A percentile compares a stretch with the other conserved stretches of the same genome.
phyloP scores from a whole-genome alignment of 257 asterid species.

The Solanum paucissectum region DNA sequence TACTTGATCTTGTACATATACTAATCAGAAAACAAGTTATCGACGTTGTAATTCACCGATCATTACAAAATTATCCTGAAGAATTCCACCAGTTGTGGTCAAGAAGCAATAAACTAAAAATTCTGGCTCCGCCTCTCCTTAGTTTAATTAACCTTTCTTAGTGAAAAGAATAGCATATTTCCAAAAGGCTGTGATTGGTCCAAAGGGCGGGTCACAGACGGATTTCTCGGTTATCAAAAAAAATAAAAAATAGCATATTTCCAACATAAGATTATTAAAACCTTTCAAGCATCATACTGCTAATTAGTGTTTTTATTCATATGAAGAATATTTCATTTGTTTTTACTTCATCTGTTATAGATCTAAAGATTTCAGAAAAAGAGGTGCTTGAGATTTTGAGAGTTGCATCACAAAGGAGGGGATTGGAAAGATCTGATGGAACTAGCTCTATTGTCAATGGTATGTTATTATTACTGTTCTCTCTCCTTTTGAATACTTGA shows the following conservation, averaged over 20 bases:
- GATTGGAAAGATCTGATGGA: conserved; percentile 27
- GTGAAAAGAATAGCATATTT: not conserved
- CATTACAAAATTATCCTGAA: not conserved
- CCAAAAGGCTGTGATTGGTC: not conserved
- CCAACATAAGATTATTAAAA: not conserved
- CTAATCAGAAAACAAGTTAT: not conserved
- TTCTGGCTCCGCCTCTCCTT: not conserved
- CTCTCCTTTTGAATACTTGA: not conserved
- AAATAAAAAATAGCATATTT: not conserved
- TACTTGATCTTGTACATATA: not conserved
- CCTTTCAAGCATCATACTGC: not conserved
- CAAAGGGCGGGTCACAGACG: too few relatives aligned
- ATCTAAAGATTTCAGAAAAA: conserved; percentile 55
- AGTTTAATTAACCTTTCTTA: not conserved
- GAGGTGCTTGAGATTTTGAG: conserved; percentile 55
- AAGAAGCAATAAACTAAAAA: not conserved
- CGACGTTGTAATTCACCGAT: not conserved
- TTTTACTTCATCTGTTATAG: conserved; percentile 12
- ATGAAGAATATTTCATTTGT: not conserved
- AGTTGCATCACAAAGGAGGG: conserved; percentile 45
- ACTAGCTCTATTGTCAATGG: conserved; percentile 49
- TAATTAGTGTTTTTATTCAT: not conserved
- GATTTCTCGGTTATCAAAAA: too few relatives aligned
- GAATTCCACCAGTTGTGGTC: not conserved
- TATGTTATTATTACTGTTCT: not conserved